A percentile compares a stretch with the other conserved stretches of the same genome.
Evolutionary conservation across 2,329 filamentous ascomycete genomes (phyloP).

Genomic region (Coniochaeta sp.): DNA sequence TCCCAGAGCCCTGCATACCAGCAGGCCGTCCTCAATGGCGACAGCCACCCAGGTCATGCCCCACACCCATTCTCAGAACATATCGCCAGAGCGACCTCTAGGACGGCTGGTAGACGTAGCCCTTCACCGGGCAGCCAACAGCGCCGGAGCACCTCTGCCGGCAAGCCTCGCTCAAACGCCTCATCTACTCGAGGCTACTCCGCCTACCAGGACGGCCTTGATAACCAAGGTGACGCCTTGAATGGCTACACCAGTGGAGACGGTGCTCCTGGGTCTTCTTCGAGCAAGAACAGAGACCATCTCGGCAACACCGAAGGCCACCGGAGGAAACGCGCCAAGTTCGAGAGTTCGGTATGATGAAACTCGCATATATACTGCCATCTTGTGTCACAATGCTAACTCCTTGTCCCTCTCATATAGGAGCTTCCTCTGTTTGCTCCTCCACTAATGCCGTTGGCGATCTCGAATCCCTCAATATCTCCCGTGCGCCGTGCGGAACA

Average conservation of each 20-base stretch:
- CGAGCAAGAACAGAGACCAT: slow-evolving; percentile 74
- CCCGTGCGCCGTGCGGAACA: slow-evolving; percentile 76
- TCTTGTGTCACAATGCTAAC: slow-evolving; percentile 14
- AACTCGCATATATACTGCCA: neutral
- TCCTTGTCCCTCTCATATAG: slow-evolving; percentile 36
- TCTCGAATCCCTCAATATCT: slow-evolving; percentile 96
- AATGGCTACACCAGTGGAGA: slow-evolving; percentile 86
- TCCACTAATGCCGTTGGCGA: slow-evolving; percentile 84
- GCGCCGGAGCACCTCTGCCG: slow-evolving; percentile 69
- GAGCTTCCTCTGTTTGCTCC: slow-evolving; percentile 94
- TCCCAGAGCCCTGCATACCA: slow-evolving; percentile 48
- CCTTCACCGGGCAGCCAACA: slow-evolving; percentile 66
- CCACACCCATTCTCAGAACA: slow-evolving; percentile 50
- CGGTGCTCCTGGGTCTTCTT: slow-evolving; percentile 67
- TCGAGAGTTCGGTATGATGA: slow-evolving; percentile 90
- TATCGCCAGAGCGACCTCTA: slow-evolving; percentile 61
- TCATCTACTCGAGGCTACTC: slow-evolving; percentile 60
- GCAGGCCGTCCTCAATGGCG: slow-evolving; percentile 50
- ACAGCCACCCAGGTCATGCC: slow-evolving; percentile 38
- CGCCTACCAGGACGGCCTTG: slow-evolving; percentile 37
- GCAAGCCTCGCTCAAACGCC: slow-evolving; percentile 62
- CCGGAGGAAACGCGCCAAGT: slow-evolving; percentile 87
- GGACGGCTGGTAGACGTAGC: slow-evolving; percentile 69
- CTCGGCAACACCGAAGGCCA: slow-evolving; percentile 92
- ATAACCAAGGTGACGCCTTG: slow-evolving; percentile 56